These are phyloP conservation scores for Glycine tomentella DNA, from an alignment of 306 rosid species.

Conservation along the genomic window DNA sequence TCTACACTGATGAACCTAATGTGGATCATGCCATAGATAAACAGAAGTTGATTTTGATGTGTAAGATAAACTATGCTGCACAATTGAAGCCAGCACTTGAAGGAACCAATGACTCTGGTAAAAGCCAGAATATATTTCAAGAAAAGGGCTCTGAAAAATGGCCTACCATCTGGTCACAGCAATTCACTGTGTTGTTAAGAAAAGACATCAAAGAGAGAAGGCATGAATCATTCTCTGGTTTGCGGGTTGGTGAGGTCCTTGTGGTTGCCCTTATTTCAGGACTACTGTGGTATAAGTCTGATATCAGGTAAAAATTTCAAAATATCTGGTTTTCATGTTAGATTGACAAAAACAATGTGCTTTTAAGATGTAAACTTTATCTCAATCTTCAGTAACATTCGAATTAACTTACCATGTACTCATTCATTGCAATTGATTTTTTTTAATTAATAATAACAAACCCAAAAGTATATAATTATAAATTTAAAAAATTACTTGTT, in stretches of 20 bases:
- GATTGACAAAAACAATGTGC: not conserved
- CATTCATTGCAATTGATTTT: not conserved
- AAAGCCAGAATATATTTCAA: conserved; percentile 40
- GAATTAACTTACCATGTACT: not conserved
- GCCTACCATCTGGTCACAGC: conserved; percentile 78
- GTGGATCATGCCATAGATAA: conserved; percentile 54
- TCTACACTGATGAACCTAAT: conserved; percentile 48
- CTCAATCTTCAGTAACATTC: not conserved
- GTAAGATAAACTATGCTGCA: conserved; percentile 41
- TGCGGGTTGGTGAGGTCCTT: conserved; percentile 60
- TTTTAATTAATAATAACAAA: too few species aligned
- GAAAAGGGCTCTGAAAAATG: conserved; percentile 52
- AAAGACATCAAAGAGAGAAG: conserved; percentile 76
- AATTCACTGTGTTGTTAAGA: conserved; percentile 62
- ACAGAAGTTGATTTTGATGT: conserved; percentile 50
- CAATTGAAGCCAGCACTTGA: conserved; percentile 48
- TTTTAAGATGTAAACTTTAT: not conserved
- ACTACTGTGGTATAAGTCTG: conserved; percentile 71
- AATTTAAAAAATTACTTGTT: not conserved
- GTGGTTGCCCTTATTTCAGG: conserved; percentile 64
- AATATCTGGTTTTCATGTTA: not conserved
- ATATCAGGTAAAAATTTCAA: conserved; percentile 57
- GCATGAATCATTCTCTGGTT: conserved; percentile 62
- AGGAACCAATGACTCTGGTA: conserved; percentile 31
- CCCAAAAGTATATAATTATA: not conserved